phyloP scores from a whole-genome alignment of 176 grass and related monocot species.

The Calamus simplicifolius region DNA sequence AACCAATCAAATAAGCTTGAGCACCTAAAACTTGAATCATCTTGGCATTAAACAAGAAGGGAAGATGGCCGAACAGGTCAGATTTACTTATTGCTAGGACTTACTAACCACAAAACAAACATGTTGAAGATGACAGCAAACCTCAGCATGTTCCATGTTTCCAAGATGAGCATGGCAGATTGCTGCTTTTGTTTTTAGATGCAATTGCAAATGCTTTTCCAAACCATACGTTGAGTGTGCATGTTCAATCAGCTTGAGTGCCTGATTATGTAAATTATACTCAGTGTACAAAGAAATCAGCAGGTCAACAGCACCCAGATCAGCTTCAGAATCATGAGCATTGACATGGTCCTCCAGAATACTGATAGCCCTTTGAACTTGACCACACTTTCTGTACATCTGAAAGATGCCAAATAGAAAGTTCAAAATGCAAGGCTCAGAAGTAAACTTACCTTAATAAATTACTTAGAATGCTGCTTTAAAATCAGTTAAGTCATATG shows the following conservation, averaged over 20 bases:
- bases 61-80: too few species aligned
- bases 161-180: constrained; percentile 68
- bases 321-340: constrained; percentile 18
- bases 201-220: constrained; percentile 36
- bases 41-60: too few species aligned
- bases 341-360: constrained; percentile 59
- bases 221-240: constrained; percentile 20
- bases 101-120: too few species aligned
- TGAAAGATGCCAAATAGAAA: constrained; percentile 28
- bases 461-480: too few species aligned
- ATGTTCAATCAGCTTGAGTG: constrained; percentile 50
- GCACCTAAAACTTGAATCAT: too few species aligned
- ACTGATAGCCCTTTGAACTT: constrained; percentile 60
- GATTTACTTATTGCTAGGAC: too few species aligned
- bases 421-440: background rate
- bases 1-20: too few species aligned
- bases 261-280: constrained; percentile 56
- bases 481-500: too few species aligned
- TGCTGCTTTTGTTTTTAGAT: constrained; percentile 56
- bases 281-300: constrained; percentile 61
- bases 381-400: constrained; percentile 82
- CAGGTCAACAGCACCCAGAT: constrained; percentile 50
- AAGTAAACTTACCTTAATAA: constrained; percentile 1
- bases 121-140: constrained; percentile 19
- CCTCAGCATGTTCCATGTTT: constrained; percentile 78